Evolutionary conservation across 495 filamentous ascomycete species (phyloP).

Genomic region (Cercophora samala): DNA sequence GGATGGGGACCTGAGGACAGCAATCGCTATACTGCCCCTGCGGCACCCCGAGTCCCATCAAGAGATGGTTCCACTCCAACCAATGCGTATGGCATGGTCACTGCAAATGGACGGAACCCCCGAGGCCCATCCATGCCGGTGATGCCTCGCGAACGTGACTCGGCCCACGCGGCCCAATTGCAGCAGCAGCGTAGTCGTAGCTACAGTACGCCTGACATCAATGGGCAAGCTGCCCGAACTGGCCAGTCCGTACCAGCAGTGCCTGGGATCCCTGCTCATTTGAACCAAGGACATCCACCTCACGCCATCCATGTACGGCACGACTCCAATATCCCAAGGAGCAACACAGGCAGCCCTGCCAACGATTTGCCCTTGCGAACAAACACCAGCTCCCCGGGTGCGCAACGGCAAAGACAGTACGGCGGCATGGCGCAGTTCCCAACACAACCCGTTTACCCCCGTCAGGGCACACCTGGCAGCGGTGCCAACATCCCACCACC

Average conservation of each 20-base stretch:
- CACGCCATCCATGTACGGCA: conserved; percentile 48
- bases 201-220: conserved; percentile 62
- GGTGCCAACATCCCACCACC: conserved; percentile 31
- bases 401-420: conserved; percentile 41
- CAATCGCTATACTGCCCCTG: conserved; percentile 83
- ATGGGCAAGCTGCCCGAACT: conserved; percentile 41
- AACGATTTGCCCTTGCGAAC: conserved; percentile 50
- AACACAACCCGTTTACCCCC: conserved; percentile 43
- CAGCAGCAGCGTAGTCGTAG: conserved; percentile 59
- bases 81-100: conserved; percentile 52
- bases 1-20: conserved; percentile 63
- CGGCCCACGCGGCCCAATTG: conserved; percentile 49
- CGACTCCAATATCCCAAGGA: conserved; percentile 52
- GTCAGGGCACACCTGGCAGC: conserved; percentile 42
- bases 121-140: conserved; percentile 81
- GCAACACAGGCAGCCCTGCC: conserved; percentile 51
- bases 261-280: conserved; percentile 54
- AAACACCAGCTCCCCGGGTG: conserved; percentile 51
- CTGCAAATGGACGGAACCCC: conserved; percentile 57
- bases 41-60: conserved; percentile 72
- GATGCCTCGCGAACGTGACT: conserved; percentile 51
- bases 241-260: conserved; percentile 47
- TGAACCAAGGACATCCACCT: conserved; percentile 41
- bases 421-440: conserved; percentile 48
- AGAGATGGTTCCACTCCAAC: conserved; percentile 65